Evolutionary conservation across 164 flowering plant species (phyloP), one percentile per base, ranked within the genome.

Genomic region (Piper betle): DNA sequence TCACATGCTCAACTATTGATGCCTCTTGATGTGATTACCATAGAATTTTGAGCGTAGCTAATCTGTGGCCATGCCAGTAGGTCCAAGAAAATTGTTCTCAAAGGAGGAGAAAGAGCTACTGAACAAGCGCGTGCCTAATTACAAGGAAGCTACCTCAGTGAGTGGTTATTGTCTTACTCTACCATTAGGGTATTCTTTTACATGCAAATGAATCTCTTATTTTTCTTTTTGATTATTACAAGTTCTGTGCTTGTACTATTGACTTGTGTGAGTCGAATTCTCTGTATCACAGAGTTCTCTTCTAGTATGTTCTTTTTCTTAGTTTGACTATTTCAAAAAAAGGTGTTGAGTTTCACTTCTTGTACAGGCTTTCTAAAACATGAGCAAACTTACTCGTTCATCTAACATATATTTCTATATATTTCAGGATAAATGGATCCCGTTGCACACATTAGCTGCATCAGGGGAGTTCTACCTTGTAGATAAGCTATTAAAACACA

Each of bases 371-470:
- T n/a, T n/a, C n/a, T n/a, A n/a, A n/a, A n/a, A n/a, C n/a, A n/a
- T n/a, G n/a, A n/a, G n/a, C n/a, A n/a, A n/a, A n/a, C n/a, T n/a
- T n/a, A 25, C 33, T 65, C 33, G 55, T 17, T 20, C 25, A n/a
- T 38, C 62, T 58, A 40, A 8, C 1, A 43, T 43, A 43, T 43
- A 54, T 58, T 69, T 58, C 66, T 59, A 13, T 41, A 41, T 41
- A 39, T 63, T 71, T 69, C 81, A 93, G 99, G 79, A 60, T 10
- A 89, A 83, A 67, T 93, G 99, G 97, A 75, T 86, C 7, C 99
- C 97, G 52, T 67, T 93, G 39, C 97, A 93, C 71, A 76, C 91
- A 20, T 87, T 93, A 57, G 91, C 91, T 71, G 84, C 96, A 57
- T 84, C 88, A 5, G 99, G 97, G 61, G 97, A 88, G 60, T 86